Evolutionary conservation across 371 early-diverging fungal species (phyloP), one percentile per base, ranked within the genome.

Genomic region (Rhizopus microsporus): DNA sequence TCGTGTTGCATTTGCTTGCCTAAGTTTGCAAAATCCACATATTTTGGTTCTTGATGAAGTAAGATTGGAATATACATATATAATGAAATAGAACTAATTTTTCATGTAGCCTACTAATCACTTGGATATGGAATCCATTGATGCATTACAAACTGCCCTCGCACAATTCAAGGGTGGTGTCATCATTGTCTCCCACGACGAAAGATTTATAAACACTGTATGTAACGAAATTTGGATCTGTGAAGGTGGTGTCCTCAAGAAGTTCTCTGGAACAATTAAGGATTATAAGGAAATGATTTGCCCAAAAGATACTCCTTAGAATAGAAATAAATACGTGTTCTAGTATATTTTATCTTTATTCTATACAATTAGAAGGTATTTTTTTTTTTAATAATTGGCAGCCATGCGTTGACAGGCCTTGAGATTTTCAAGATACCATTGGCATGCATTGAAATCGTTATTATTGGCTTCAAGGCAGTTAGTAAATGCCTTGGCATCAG

Each of bases 41-140:
- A 86, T 99, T 51, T 75, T 99, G 72, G 91, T 98, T 70, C 88
- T 96, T 39, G 99, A 99, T 72, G 99, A 99, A 72, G 88, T 86
- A 72, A 71, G 72, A 54, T 40, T 32, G 4, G 13, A 37, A 4
- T 37, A 13, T 37, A 37, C 38, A 37, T 37, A 15, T 39, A 1
- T 37, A 49, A 40, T 17, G 29, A 38, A 12, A 15, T 51, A 44
- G 16, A 40, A 30, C 46, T 40, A 17, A 12, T 37, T 57, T 17
- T 8, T 29, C 10, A 4, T 46, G 2, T 43, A 46, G 46, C 92
- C 92, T 68, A 92, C 91, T 42, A 92, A 92, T 81, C 95, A 97
- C 73, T 74, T 96, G 74, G 92, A 93, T 76, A 89, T 90, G 83
- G 90, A 91, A 51, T 92, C 93, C 34, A 94, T 97, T 62, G 95